These are phyloP conservation scores for Russula dissimulans DNA, from an alignment of 768 basidiomycete genomes.

Conservation along the genomic window DNA sequence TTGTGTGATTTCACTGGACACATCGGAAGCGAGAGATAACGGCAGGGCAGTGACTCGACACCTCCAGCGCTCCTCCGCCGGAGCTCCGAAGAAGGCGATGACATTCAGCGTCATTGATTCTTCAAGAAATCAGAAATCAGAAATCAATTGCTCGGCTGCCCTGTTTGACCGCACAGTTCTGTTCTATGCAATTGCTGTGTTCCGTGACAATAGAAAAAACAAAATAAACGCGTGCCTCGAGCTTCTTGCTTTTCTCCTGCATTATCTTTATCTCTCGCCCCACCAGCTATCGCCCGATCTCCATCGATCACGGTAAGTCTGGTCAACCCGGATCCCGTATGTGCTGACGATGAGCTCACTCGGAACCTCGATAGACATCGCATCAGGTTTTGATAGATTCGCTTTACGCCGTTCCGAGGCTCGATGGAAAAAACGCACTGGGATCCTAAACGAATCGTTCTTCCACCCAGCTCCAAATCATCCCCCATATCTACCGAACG, in stretches of 20 bases:
- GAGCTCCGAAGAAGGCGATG: background rate
- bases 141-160: no score
- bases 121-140: background rate
- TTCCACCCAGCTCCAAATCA: background rate
- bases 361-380: background rate
- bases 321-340: background rate
- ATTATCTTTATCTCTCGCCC: background rate
- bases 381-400: background rate
- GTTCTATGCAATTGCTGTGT: constrained; percentile 3
- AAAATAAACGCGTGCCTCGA: background rate
- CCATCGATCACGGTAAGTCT: background rate
- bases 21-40: background rate
- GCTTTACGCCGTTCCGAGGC: background rate
- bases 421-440: background rate
- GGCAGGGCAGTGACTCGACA: background rate
- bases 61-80: background rate
- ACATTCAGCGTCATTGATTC: background rate
- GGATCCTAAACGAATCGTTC: background rate
- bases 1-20: background rate
- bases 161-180: background rate
- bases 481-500: background rate
- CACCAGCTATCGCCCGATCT: background rate
- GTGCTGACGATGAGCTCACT: background rate
- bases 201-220: background rate
- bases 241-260: background rate